Conservation (phyloP, 257 asterid genomes). For the Ocimum tenuiflorum region DNA sequence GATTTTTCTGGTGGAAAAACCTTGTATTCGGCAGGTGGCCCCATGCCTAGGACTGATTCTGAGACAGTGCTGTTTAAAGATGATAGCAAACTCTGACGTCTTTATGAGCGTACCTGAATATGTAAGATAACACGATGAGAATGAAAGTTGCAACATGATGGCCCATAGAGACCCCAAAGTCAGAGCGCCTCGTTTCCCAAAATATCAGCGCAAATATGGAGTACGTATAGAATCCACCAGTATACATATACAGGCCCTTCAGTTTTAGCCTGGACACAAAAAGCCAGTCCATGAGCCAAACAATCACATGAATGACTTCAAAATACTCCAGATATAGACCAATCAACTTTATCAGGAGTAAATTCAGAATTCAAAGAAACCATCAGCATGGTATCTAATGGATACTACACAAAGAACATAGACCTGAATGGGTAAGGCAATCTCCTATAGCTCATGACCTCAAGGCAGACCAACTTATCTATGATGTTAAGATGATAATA, state of each 20-base stretch:
- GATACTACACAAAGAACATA: background rate
- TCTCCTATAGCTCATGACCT: conserved; percentile 4
- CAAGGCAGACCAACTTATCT: conserved; percentile 10
- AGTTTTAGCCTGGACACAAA: conserved; percentile 65
- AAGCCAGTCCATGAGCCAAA: conserved; percentile 18
- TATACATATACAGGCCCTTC: conserved; percentile 81
- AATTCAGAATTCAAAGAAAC: background rate
- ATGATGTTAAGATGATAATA: conserved; percentile 7
- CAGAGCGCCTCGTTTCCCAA: conserved; percentile 99
- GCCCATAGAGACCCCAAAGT: conserved; percentile 94
- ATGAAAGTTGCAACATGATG: conserved; percentile 87
- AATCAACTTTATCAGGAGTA: background rate
- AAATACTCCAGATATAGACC: background rate
- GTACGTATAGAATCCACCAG: conserved; percentile 85
- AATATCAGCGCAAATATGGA: conserved; percentile 90
- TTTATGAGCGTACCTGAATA: conserved; percentile 53
- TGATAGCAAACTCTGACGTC: conserved; percentile 16
- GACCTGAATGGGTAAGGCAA: background rate
- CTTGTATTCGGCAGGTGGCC: no score
- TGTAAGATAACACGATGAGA: conserved; percentile 72
- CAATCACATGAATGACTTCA: background rate
- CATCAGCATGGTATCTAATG: conserved; percentile 4
- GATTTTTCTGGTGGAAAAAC: no score
- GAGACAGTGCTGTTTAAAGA: background rate
- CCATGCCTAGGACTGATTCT: no score